Evolutionary conservation across 495 filamentous ascomycete genomes (phyloP).

Genomic region (Entonaema liquescens): DNA sequence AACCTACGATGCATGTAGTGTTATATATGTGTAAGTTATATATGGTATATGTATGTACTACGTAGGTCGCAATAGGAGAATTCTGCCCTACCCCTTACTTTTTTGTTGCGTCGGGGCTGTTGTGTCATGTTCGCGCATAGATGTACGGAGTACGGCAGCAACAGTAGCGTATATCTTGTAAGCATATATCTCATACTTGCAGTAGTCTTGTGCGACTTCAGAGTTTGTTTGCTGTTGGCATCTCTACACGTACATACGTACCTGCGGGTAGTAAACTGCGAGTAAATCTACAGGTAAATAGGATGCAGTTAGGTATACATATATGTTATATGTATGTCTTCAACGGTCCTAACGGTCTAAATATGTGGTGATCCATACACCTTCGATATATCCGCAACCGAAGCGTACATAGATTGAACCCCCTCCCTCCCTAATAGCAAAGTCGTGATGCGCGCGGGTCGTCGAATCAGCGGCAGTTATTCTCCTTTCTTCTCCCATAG

Average conservation of each 20-base stretch:
- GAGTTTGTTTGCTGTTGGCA: slow-evolving; percentile 5
- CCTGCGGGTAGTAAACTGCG: slow-evolving; percentile 12
- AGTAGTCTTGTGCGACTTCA: slow-evolving; percentile 9
- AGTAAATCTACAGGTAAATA: slow-evolving; percentile 1
- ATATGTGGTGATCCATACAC: neutral
- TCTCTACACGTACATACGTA: no score
- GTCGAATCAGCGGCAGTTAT: slow-evolving; percentile 24
- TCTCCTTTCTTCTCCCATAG: neutral
- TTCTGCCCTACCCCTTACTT: slow-evolving; percentile 35
- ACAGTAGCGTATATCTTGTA: neutral
- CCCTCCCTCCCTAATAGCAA: neutral
- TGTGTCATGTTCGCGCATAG: slow-evolving; percentile 36
- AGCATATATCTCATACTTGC: neutral
- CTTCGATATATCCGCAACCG: slow-evolving; percentile 23
- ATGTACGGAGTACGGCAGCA: slow-evolving; percentile 13
- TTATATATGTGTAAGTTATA: neutral
- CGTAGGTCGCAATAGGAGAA: slow-evolving; percentile 13
- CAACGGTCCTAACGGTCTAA: neutral
- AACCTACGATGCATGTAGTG: neutral
- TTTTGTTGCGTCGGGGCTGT: slow-evolving; percentile 12
- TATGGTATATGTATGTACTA: neutral
- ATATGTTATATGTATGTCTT: neutral
- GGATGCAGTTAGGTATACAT: neutral
- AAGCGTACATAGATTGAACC: neutral
- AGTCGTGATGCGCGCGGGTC: slow-evolving; percentile 14